phyloP scores from a whole-genome alignment of 2,329 filamentous ascomycete species.

The Exophiala lecanii-corni region DNA sequence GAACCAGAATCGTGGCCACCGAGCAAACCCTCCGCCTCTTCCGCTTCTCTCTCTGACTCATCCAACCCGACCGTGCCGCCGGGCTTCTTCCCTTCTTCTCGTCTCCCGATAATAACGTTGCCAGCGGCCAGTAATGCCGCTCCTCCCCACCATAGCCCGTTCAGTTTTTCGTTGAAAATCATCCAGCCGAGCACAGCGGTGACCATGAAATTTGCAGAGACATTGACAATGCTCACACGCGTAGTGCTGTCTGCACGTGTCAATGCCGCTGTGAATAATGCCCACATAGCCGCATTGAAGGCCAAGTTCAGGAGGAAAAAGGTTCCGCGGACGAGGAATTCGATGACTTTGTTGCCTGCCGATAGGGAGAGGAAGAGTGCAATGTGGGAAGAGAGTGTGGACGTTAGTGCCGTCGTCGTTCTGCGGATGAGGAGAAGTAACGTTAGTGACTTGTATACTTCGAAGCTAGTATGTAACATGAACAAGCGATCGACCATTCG shows the following conservation, averaged over 20 bases:
- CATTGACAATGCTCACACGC: conserved; percentile 61
- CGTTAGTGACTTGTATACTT: too few relatives aligned
- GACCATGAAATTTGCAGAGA: conserved; percentile 59
- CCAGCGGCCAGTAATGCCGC: conserved; percentile 56
- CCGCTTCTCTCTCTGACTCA: conserved; percentile 10
- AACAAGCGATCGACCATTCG: too few relatives aligned
- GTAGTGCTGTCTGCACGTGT: conserved; percentile 58
- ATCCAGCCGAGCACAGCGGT: conserved; percentile 56
- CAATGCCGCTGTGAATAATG: conserved; percentile 58
- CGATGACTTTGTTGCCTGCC: conserved; percentile 41
- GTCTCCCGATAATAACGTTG: conserved; percentile 58
- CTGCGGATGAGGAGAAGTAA: conserved; percentile 33
- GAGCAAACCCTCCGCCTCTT: conserved; percentile 17
- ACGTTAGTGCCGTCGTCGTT: conserved; percentile 58
- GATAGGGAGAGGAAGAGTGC: conserved; percentile 43
- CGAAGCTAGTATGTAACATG: too few relatives aligned
- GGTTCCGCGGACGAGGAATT: conserved; percentile 43
- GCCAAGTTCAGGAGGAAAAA: conserved; percentile 59
- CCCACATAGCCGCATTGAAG: conserved; percentile 63
- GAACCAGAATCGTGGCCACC: too few relatives aligned
- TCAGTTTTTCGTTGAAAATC: conserved; percentile 54
- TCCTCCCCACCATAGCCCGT: conserved; percentile 58
- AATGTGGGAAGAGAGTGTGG: conserved; percentile 46
- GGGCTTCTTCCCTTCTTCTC: conserved; percentile 39
- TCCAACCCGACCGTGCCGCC: conserved; percentile 13